A percentile compares a stretch with the other conserved stretches of the same genome.
Conservation (phyloP, 2,329 filamentous ascomycete species). For the Achaetomium macrosporum region DNA sequence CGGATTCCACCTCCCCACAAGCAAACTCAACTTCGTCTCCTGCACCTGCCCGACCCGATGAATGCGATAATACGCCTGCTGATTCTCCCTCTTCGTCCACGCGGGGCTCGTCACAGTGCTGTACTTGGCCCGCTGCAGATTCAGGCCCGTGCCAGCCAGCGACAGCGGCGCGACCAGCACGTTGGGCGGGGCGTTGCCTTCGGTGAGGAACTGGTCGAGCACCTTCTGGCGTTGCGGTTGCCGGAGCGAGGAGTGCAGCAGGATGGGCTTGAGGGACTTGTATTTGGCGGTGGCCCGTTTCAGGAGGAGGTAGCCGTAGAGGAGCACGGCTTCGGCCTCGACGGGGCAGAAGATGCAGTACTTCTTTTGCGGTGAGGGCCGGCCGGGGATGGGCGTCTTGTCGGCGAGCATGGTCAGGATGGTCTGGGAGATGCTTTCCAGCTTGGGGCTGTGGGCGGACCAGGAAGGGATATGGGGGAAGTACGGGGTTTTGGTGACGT, state of each 20-base stretch:
- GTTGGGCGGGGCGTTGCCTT: constrained; percentile 20
- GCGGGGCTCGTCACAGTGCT: constrained; percentile 17
- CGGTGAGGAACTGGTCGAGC: constrained; percentile 13
- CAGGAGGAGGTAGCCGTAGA: constrained; percentile 13
- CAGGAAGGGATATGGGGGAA: constrained; percentile 14
- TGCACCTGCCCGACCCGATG: constrained; percentile 21
- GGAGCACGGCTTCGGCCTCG: constrained; percentile 18
- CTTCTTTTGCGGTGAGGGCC: constrained; percentile 17
- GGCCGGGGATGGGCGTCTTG: constrained; percentile 12
- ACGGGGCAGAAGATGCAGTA: constrained; percentile 18
- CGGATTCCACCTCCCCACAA: constrained; percentile 20
- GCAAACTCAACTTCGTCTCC: constrained; percentile 12
- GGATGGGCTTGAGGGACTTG: constrained; percentile 12
- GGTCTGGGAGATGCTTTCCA: constrained; percentile 14
- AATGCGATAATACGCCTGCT: constrained; percentile 21
- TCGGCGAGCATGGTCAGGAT: constrained; percentile 20
- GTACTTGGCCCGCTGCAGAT: constrained; percentile 22
- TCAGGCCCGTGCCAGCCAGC: constrained; percentile 21
- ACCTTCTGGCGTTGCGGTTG: constrained; percentile 1
- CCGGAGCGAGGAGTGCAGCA: constrained; percentile 8
- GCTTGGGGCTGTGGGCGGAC: constrained; percentile 17
- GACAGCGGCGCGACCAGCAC: constrained; percentile 17
- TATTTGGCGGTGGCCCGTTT: neutral
- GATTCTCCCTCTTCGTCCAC: constrained; percentile 20
- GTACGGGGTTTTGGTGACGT: constrained; percentile 16